phyloP scores from a whole-genome alignment of 176 grass and related monocot genomes.

The Urochloa ruziziensis region DNA sequence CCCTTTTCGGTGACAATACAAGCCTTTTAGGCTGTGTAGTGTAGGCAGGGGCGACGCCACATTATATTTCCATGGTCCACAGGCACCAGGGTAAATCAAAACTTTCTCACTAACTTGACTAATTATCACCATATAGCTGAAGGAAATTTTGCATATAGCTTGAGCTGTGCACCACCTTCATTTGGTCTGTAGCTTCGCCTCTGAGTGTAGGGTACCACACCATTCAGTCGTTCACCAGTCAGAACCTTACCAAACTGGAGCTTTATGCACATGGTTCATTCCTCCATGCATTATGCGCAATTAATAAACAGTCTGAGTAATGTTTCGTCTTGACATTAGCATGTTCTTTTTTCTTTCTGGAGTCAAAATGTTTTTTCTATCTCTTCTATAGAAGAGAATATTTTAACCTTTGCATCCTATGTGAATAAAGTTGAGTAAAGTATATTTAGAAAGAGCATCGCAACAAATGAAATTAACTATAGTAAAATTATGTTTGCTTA shows the following conservation, averaged over 20 bases:
- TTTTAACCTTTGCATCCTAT: conserved; percentile 9
- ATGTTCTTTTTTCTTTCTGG: background rate
- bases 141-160: too few relatives aligned
- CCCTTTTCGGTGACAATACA: too few relatives aligned
- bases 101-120: too few relatives aligned
- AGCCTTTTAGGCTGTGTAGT: background rate
- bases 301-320: background rate
- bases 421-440: background rate
- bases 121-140: too few relatives aligned
- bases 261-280: background rate
- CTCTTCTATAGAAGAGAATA: background rate
- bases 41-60: too few relatives aligned
- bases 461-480: background rate
- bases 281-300: background rate
- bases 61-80: too few relatives aligned
- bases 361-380: background rate
- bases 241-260: background rate
- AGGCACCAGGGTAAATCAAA: too few relatives aligned
- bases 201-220: background rate
- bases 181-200: too few relatives aligned
- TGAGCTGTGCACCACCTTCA: too few relatives aligned
- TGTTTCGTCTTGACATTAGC: conserved; percentile 8
- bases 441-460: background rate
- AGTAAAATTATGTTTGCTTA: conserved; percentile 1
- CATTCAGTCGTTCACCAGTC: background rate